Evolutionary conservation across 2,329 filamentous ascomycete species (phyloP).

Genomic region (Clathrospora elynae): DNA sequence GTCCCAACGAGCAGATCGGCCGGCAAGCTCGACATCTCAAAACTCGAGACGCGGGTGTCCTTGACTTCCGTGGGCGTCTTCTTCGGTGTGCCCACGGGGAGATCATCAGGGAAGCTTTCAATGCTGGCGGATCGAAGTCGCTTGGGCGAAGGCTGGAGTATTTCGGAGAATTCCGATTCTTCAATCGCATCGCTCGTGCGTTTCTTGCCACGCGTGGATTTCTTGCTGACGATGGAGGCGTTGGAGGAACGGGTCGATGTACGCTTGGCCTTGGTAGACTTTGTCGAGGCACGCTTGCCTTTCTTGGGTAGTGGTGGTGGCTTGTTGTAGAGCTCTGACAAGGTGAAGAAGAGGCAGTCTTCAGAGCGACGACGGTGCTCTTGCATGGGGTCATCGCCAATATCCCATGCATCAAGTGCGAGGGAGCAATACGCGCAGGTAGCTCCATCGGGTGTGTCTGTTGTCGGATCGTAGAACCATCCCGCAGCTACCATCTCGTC

Average conservation of each 20-base stretch:
- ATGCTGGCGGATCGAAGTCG: constrained; percentile 27
- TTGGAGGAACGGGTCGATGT: constrained; percentile 31
- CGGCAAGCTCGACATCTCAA: constrained; percentile 27
- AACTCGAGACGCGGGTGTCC: constrained; percentile 12
- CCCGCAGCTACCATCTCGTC: constrained; percentile 88
- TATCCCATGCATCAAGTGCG: constrained; percentile 92
- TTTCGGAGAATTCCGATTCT: constrained; percentile 5
- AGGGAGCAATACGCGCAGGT: constrained; percentile 90
- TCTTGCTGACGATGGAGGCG: constrained; percentile 21
- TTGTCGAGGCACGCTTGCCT: constrained; percentile 32
- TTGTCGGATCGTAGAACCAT: constrained; percentile 88
- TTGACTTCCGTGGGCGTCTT: constrained; percentile 18
- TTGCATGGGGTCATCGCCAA: constrained; percentile 85
- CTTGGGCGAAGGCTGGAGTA: constrained; percentile 16
- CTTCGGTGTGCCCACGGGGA: constrained; percentile 32
- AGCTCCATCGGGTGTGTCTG: constrained; percentile 84
- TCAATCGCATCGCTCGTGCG: constrained; percentile 25
- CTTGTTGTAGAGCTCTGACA: constrained; percentile 62
- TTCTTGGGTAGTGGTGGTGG: constrained; percentile 32
- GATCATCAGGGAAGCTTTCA: constrained; percentile 26
- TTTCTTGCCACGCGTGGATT: constrained; percentile 21
- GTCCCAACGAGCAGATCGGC: constrained; percentile 42
- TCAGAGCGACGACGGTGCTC: constrained; percentile 83
- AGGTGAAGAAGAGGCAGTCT: constrained; percentile 79
- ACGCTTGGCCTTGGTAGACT: constrained; percentile 32